Evolutionary conservation across 2,329 filamentous ascomycete species (phyloP).

Genomic region (Aspergillus ochraceus): DNA sequence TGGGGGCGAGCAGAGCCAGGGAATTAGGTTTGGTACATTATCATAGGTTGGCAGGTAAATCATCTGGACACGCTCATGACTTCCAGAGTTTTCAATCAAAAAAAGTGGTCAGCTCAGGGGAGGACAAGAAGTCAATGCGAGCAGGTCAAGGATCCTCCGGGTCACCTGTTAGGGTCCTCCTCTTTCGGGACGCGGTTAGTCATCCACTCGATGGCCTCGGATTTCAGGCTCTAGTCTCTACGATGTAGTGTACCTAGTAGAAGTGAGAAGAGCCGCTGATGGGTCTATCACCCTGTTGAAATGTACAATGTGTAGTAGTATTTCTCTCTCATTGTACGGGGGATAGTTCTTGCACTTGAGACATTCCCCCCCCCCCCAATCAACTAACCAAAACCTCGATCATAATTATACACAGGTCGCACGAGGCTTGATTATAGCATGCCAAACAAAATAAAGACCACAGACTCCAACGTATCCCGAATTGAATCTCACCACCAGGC

Average conservation of each 20-base stretch:
- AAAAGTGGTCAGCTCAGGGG: neutral
- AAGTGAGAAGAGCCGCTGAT: too few species aligned
- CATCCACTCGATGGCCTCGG: neutral
- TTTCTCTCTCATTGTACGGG: neutral
- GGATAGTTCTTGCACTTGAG: neutral
- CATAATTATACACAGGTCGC: neutral
- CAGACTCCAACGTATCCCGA: neutral
- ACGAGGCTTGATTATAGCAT: neutral
- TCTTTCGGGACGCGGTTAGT: neutral
- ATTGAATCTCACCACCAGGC: neutral
- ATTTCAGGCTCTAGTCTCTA: neutral
- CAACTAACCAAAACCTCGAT: neutral
- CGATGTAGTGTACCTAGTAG: too few species aligned
- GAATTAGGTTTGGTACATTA: neutral
- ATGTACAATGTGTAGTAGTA: neutral
- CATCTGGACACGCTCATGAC: neutral
- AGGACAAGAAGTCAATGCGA: neutral
- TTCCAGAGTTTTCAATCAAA: neutral
- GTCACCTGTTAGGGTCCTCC: neutral
- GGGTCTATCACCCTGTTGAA: too few species aligned
- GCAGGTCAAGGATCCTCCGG: neutral
- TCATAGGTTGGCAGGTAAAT: neutral
- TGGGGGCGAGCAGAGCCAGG: neutral
- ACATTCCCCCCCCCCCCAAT: neutral
- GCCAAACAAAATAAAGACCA: neutral